Percentiles rank a stretch among this genome's conserved stretches.
Evolutionary conservation across 805 yeast genomes (phyloP).

Genomic region (Ogataea siamensis): DNA sequence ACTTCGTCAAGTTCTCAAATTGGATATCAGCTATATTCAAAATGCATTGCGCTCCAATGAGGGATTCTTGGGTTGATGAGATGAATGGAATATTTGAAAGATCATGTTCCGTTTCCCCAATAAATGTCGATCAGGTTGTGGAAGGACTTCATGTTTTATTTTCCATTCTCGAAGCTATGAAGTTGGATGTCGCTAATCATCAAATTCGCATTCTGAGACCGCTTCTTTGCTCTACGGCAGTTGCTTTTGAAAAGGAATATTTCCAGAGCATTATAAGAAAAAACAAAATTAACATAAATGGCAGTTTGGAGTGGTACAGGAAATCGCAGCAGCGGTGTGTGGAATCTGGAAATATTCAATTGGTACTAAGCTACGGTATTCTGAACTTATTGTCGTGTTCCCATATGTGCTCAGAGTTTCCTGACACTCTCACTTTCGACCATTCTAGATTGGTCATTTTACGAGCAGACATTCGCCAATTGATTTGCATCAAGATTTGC

Average conservation of each 20-base stretch:
- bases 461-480: constrained; percentile 82
- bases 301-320: constrained; percentile 67
- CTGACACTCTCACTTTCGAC: constrained; percentile 80
- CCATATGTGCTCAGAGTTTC: constrained; percentile 78
- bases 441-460: constrained; percentile 73
- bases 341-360: constrained; percentile 22
- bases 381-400: constrained; percentile 71
- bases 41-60: constrained; percentile 93
- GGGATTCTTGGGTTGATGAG: constrained; percentile 85
- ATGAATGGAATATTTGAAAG: constrained; percentile 62
- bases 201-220: constrained; percentile 86
- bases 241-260: constrained; percentile 85
- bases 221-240: constrained; percentile 78
- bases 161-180: constrained; percentile 89
- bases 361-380: constrained; percentile 49
- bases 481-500: constrained; percentile 77
- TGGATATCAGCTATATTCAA: constrained; percentile 80
- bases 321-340: constrained; percentile 28
- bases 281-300: constrained; percentile 57
- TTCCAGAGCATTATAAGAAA: constrained; percentile 53
- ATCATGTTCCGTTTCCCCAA: constrained; percentile 32
- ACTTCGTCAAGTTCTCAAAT: constrained; percentile 63
- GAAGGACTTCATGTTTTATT: constrained; percentile 77
- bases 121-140: constrained; percentile 46
- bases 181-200: constrained; percentile 91